Evolutionary conservation across 1,139 yeast genomes (phyloP).

Genomic region (Candida sp.): DNA sequence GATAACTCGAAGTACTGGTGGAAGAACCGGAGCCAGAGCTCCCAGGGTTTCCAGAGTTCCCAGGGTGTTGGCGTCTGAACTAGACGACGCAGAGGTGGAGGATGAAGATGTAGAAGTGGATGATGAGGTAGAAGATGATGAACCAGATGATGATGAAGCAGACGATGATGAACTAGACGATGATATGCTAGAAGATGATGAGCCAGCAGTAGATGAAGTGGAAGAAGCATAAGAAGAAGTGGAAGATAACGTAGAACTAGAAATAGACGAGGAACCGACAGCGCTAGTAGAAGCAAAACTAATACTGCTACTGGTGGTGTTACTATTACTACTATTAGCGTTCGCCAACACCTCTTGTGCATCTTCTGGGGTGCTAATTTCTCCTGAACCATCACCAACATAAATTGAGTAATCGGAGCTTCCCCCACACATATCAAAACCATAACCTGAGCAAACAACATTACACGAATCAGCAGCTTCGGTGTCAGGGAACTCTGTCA

Average conservation of each 20-base stretch:
- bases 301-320: no score
- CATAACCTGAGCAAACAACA: conserved; percentile 50
- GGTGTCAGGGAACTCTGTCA: conserved; percentile 44
- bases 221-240: not conserved
- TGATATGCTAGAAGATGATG: not conserved
- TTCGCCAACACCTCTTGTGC: not conserved
- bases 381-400: conserved; percentile 19
- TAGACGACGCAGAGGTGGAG: conserved; percentile 11
- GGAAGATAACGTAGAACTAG: not conserved
- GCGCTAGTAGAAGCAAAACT: conserved; percentile 5
- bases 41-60: no score
- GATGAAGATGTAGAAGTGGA: no score
- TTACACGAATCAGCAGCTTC: conserved; percentile 37
- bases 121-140: conserved; percentile 10
- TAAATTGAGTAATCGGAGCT: conserved; percentile 37
- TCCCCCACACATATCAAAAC: conserved; percentile 59
- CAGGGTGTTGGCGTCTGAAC: no score
- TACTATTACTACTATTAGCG: no score
- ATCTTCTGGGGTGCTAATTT: conserved; percentile 1
- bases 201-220: not conserved
- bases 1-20: no score
- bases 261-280: not conserved
- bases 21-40: no score
- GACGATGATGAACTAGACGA: conserved; percentile 1
- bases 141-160: conserved; percentile 12